Evolutionary conservation across 768 basidiomycete species (phyloP).

Genomic region (Pisolithus marmoratus): DNA sequence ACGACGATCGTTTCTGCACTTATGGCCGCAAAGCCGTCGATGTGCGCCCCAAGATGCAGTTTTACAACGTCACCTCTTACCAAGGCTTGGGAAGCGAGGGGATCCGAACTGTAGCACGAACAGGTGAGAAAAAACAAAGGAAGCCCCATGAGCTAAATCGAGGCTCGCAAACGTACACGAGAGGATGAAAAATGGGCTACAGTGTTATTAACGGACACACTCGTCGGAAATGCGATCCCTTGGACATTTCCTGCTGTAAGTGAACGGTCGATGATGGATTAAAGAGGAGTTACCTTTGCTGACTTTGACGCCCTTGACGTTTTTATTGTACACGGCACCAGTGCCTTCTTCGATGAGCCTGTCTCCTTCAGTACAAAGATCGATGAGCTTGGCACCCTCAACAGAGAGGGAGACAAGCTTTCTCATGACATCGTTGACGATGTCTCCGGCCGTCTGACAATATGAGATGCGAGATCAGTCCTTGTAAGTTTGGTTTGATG

Average conservation of each 20-base stretch:
- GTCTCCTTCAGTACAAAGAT: constrained; percentile 91
- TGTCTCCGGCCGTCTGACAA: constrained; percentile 80
- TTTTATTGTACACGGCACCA: constrained; percentile 83
- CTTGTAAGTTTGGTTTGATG: constrained; percentile 13
- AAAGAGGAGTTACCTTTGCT: constrained; percentile 59
- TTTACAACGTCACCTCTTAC: constrained; percentile 92
- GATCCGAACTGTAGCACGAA: constrained; percentile 54
- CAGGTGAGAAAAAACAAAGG: not conserved
- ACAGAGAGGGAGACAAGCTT: constrained; percentile 71
- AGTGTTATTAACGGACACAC: constrained; percentile 89
- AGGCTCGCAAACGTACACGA: constrained; percentile 53
- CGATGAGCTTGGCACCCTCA: constrained; percentile 83
- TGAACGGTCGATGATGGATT: not conserved
- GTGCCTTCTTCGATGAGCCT: constrained; percentile 86
- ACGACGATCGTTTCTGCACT: constrained; percentile 91
- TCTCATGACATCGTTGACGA: constrained; percentile 79
- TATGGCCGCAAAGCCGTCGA: constrained; percentile 94
- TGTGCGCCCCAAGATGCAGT: constrained; percentile 93
- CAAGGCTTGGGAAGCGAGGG: constrained; percentile 60
- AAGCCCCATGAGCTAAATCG: not conserved
- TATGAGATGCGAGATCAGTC: constrained; percentile 7
- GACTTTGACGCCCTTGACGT: constrained; percentile 83
- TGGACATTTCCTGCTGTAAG: constrained; percentile 5
- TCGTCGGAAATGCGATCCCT: constrained; percentile 95
- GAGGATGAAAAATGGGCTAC: constrained; percentile 97